Conservation (phyloP, 208 protist species). For the Lotmaria passim region DNA sequence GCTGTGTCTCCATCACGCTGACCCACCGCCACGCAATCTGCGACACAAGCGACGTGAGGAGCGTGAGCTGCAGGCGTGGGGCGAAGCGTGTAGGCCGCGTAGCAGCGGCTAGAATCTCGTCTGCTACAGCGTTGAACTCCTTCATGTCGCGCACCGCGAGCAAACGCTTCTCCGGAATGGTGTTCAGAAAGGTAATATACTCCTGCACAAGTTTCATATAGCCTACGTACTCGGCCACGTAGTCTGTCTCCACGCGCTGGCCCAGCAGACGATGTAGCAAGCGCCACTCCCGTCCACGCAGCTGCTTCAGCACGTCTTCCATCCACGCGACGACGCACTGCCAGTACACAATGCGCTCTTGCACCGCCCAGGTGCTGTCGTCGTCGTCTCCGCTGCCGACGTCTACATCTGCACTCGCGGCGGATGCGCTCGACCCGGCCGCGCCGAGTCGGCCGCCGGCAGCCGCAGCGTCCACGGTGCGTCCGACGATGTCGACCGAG, state of each 20-base stretch:
- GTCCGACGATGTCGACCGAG: not conserved
- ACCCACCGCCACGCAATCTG: slow-evolving; percentile 57
- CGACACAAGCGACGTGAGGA: slow-evolving; percentile 57
- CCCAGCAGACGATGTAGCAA: slow-evolving; percentile 75
- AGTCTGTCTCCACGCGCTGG: slow-evolving; percentile 73
- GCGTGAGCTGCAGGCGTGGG: slow-evolving; percentile 44
- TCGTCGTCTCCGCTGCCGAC: slow-evolving; percentile 28
- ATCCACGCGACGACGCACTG: slow-evolving; percentile 69
- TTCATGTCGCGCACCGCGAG: slow-evolving; percentile 32
- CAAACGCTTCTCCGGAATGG: slow-evolving; percentile 64
- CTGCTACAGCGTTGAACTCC: slow-evolving; percentile 33
- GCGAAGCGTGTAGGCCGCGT: slow-evolving; percentile 56
- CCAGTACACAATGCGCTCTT: slow-evolving; percentile 79
- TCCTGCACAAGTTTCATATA: slow-evolving; percentile 64
- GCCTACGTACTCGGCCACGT: slow-evolving; percentile 68
- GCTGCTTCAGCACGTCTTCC: slow-evolving; percentile 69
- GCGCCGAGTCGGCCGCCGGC: not conserved
- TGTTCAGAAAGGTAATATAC: slow-evolving; percentile 69
- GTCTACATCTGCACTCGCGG: not conserved
- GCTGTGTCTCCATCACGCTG: slow-evolving; percentile 41
- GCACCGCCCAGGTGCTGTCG: slow-evolving; percentile 37
- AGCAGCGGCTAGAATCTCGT: slow-evolving; percentile 50
- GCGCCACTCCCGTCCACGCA: slow-evolving; percentile 84
- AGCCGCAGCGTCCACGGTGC: not conserved
- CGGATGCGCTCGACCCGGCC: not conserved